Base-by-base conservation (phyloP, 768 basidiomycete species). In the Jaapia argillacea region DNA sequence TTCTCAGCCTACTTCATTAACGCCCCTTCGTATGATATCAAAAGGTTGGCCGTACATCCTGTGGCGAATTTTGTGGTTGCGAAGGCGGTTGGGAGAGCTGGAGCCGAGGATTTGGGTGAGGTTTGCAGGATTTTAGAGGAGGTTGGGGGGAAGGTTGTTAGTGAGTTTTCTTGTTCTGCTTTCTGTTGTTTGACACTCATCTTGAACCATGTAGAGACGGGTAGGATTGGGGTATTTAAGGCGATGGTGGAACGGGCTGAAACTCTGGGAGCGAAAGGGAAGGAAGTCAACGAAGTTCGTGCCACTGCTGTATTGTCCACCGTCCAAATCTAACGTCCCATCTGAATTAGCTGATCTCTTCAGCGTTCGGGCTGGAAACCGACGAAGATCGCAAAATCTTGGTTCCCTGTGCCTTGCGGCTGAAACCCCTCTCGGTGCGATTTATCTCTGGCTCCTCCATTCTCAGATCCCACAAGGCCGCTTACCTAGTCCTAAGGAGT, bases 61-160 rank as follows among this genome's bases (percentile, higher is more conserved):
- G 85, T 93, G 2, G 91, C 88, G 10, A 99, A 98, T 56, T 99
- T 91, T 53, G 92, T 97, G 18, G 69, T 92, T 4, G 84, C 92
- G 1, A 83, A 79, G 58, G 85, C 82, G 1, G 50, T 93, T 22
- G 76, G 77, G 40, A 69, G 87, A 37, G 58, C 80, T 10, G 66
- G 72, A n/a, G 66, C 61, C 14, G 61, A 64, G 3, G 77, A 85
- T 47, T 56, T 97, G 25, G 58, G 59, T 1, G 67, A 63, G 4
- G 68, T 76, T 13, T 70, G 80, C 36, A 52, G 60, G n/a, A 87
- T 91, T 54, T 65, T 92, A 25, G 59, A 66, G 37, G 66, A 59
- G 26, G 57, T 67, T 31, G 77, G 85, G 74, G 61, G 57, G 42
- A 88, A 75, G 48, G 54, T 83, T 35, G 79, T 85, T 36, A 75